Conservation (phyloP, 495 filamentous ascomycete genomes). For the Trichoderma orchidacearum region DNA sequence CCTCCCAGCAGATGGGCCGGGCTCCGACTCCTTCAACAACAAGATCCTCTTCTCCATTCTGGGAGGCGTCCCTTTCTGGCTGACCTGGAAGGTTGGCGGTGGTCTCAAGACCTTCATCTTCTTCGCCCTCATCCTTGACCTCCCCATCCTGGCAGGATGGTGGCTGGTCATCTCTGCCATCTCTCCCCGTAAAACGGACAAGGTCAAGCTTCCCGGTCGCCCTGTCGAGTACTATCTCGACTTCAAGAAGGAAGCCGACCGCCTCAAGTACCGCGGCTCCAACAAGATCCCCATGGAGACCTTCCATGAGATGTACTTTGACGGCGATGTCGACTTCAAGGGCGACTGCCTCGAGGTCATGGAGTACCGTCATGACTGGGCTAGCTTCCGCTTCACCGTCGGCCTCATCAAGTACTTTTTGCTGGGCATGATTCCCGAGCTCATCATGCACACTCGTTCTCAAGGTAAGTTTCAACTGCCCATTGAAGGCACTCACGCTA, state of each 20-base stretch:
- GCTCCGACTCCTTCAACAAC: constrained; percentile 60
- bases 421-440: constrained; percentile 57
- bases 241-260: constrained; percentile 65
- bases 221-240: constrained; percentile 74
- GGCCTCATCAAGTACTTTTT: constrained; percentile 57
- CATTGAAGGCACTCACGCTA: not conserved
- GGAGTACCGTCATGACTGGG: constrained; percentile 83
- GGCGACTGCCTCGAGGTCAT: constrained; percentile 66
- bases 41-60: constrained; percentile 42
- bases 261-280: constrained; percentile 56
- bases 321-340: constrained; percentile 75
- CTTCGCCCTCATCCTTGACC: constrained; percentile 46
- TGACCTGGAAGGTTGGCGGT: constrained; percentile 55
- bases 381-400: constrained; percentile 65
- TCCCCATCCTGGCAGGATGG: constrained; percentile 58
- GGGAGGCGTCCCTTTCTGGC: constrained; percentile 46
- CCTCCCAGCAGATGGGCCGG: constrained; percentile 61
- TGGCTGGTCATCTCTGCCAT: constrained; percentile 55
- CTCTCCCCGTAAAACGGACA: constrained; percentile 66
- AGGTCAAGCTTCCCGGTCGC: constrained; percentile 60
- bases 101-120: constrained; percentile 61
- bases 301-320: constrained; percentile 84
- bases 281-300: constrained; percentile 78
- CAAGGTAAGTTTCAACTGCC: constrained; percentile 38
- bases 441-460: constrained; percentile 65